Base-by-base conservation (phyloP, 305 asterid species). In the Caryopteris hybrid region DNA sequence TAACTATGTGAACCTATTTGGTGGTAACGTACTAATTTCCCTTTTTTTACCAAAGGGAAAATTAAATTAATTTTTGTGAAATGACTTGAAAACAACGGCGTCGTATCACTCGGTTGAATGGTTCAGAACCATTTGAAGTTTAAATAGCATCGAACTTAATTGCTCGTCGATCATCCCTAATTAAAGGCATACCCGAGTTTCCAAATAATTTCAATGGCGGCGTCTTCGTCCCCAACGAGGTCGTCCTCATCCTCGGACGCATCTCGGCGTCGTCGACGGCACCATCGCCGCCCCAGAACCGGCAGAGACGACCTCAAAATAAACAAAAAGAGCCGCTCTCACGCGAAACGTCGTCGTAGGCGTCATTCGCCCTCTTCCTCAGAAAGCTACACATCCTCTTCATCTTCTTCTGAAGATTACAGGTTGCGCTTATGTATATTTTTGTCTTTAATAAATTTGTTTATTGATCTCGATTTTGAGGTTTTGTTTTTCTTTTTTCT, bases 361-460 rank as follows among this genome's bases (percentile, higher is more conserved):
- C 95, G 82, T 38, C 84, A 74, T 70, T 81, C 93, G 12, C 78
- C 93, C 11, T 80, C 91, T 67, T 79, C 97, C 1, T 79, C 90
- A 25, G 96, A 87, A 21, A 74, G 78, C 76, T 64, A 79, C 39
- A 27, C 55, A 29, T 41, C 64, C 39, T 74, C 83, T 10, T 77
- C 86, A 33, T 89, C 89, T 46, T 85, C 95, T 3, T 83, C 88
- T 27, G 89, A 77, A 25, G 83, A 79, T 71, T 77, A 72, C 80
- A 87, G 98, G 98, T 89, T 14, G 27, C 14, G 13, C 3, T 11
- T 36, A 13, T 12, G 8, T n/a, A n/a, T 36, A 20, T 3, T 57
- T 68, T 58, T 55, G 38, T 29, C 18, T 54, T 27, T 46, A 25
- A 29, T 11, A 20, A 45, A 11, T 55, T 22, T 31, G 43, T 17